Percentiles rank a stretch among this genome's conserved stretches.
Evolutionary conservation across 2,329 filamentous ascomycete genomes (phyloP).

Genomic region (Pestalotiopsis sp.): DNA sequence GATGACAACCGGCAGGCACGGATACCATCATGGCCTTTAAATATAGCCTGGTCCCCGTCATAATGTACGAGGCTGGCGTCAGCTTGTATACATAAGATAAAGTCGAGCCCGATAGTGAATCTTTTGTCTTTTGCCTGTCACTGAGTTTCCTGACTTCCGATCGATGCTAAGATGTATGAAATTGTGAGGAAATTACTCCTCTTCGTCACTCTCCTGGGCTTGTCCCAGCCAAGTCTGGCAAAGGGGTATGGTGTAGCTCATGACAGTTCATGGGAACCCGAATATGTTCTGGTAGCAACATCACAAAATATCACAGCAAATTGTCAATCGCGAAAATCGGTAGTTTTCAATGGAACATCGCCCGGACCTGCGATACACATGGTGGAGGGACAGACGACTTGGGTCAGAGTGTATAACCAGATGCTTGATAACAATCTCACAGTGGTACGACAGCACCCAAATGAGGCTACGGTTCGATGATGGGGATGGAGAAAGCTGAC

Average conservation of each 20-base stretch:
- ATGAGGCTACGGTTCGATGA: neutral
- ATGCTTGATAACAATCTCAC: constrained; percentile 55
- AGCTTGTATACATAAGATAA: neutral
- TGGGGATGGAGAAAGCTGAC: neutral
- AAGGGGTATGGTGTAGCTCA: constrained; percentile 20
- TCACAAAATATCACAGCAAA: constrained; percentile 43
- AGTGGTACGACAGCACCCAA: constrained; percentile 39
- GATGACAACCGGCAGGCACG: neutral
- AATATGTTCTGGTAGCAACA: constrained; percentile 31
- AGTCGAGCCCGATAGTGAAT: neutral
- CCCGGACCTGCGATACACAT: constrained; percentile 54
- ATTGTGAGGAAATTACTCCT: neutral
- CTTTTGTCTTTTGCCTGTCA: neutral
- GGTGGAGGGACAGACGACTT: constrained; percentile 49
- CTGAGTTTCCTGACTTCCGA: neutral
- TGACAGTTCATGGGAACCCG: constrained; percentile 30
- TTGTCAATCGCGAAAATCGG: constrained; percentile 48
- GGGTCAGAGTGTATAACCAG: constrained; percentile 63
- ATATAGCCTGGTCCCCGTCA: neutral
- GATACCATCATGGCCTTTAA: neutral
- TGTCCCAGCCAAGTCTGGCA: constrained; percentile 4
- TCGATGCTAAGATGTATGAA: neutral
- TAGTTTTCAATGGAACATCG: constrained; percentile 54
- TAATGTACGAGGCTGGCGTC: neutral
- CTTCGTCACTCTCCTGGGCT: neutral